Percentiles rank a stretch among this genome's conserved stretches.
These are phyloP conservation scores for Gonium pectorale DNA, from an alignment of 139 green algal genomes.

Conservation along the genomic window DNA sequence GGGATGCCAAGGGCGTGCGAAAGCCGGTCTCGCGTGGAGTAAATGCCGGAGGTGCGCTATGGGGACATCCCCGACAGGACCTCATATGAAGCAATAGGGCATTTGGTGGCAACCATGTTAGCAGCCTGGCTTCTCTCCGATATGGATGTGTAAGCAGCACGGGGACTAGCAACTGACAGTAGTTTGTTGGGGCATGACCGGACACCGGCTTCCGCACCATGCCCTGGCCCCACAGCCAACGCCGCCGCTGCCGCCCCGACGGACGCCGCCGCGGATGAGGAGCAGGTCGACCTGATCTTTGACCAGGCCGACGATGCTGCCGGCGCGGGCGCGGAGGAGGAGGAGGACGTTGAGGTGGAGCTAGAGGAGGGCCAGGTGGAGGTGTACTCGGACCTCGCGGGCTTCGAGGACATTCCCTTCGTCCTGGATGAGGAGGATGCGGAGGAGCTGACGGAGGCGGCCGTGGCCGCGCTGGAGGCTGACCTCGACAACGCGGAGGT, in stretches of 20 bases:
- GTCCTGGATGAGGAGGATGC: constrained; percentile 52
- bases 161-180: no score
- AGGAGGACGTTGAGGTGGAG: constrained; percentile 45
- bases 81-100: no score
- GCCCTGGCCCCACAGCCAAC: no score
- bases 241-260: background rate
- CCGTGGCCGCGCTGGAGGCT: constrained; percentile 9
- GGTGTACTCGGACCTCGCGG: constrained; percentile 34
- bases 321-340: background rate
- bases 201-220: no score
- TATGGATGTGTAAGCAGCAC: no score
- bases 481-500: constrained; percentile 23
- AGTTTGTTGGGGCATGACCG: no score
- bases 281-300: background rate
- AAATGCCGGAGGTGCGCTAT: no score
- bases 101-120: no score
- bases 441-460: constrained; percentile 40
- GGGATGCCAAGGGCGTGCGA: no score
- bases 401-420: constrained; percentile 57
- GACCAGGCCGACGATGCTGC: constrained; percentile 2
- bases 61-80: no score
- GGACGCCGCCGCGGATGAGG: background rate
- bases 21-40: no score
- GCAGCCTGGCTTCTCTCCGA: no score
- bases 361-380: constrained; percentile 48